Percentiles rank a stretch among this genome's conserved stretches.
phyloP scores from a whole-genome alignment of 2,329 filamentous ascomycete species.

The Geosmithia flava region DNA sequence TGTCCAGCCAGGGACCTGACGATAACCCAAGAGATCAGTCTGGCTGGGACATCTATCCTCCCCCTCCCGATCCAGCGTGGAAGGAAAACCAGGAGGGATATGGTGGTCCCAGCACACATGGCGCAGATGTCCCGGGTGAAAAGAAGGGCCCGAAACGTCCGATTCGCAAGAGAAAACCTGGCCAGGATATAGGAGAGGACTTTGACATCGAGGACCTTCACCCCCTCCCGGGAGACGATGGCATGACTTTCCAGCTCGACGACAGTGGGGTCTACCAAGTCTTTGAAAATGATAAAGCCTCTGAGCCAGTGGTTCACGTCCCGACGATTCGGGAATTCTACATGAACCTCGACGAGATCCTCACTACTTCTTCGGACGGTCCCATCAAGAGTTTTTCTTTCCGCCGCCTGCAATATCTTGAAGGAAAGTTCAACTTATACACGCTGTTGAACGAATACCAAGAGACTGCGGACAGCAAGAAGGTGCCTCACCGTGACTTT shows the following conservation, averaged over 20 bases:
- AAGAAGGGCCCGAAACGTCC: conserved; percentile 25
- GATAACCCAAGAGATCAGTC: conserved; percentile 84
- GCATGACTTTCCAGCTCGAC: conserved; percentile 70
- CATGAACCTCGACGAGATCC: conserved; percentile 78
- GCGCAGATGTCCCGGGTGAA: neutral
- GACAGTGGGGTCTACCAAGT: conserved; percentile 85
- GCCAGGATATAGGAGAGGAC: conserved; percentile 82
- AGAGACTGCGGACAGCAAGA: conserved; percentile 95
- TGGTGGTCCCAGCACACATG: neutral
- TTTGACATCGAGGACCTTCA: conserved; percentile 71
- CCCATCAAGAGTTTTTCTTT: conserved; percentile 97
- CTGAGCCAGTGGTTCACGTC: conserved; percentile 65
- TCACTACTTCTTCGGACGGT: conserved; percentile 85
- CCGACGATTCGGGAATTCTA: conserved; percentile 93
- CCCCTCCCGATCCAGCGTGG: conserved; percentile 87
- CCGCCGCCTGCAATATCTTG: conserved; percentile 83
- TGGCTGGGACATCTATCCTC: conserved; percentile 80
- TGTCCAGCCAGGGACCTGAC: conserved; percentile 69
- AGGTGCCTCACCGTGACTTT: conserved; percentile 93
- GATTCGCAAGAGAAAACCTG: conserved; percentile 64
- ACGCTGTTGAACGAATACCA: conserved; percentile 91
- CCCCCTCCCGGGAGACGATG: conserved; percentile 58
- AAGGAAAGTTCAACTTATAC: conserved; percentile 95
- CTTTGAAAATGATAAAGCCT: conserved; percentile 55
- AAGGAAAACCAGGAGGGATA: conserved; percentile 13